These are phyloP conservation scores for Solanum raphanifolium DNA, from an alignment of 257 asterid genomes.

Conservation along the genomic window DNA sequence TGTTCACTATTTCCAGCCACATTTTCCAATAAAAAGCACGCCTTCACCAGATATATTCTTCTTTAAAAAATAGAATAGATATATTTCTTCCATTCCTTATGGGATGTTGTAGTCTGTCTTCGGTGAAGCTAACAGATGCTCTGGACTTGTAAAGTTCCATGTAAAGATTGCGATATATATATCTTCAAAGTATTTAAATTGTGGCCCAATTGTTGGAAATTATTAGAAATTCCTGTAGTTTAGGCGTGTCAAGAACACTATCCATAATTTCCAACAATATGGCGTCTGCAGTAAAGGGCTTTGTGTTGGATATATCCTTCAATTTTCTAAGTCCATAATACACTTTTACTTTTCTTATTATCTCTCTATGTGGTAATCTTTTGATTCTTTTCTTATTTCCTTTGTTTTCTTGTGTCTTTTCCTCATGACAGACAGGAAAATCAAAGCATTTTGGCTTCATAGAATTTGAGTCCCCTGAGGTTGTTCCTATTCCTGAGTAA, in stretches of 20 bases:
- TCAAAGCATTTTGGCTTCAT: slow-evolving; percentile 93
- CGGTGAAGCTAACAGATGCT: not conserved
- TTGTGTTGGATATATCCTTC: not conserved
- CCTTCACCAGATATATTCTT: not conserved
- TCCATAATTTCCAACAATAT: not conserved
- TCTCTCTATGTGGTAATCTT: not conserved
- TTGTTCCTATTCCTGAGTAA: slow-evolving; percentile 9
- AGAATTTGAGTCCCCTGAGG: slow-evolving; percentile 92
- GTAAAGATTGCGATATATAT: not conserved
- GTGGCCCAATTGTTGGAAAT: not conserved
- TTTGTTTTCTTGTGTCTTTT: not conserved
- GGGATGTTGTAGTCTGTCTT: not conserved
- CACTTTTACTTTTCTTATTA: not conserved
- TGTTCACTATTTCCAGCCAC: not conserved
- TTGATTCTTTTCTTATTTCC: not conserved
- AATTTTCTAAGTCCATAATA: not conserved
- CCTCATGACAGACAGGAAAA: slow-evolving; percentile 67
- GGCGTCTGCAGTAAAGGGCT: not conserved
- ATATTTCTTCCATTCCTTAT: not conserved
- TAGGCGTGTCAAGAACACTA: not conserved
- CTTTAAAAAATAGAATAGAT: not conserved
- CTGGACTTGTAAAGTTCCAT: not conserved
- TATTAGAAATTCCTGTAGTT: not conserved
- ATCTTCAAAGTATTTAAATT: not conserved
- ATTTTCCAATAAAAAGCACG: not conserved